A percentile compares a stretch with the other conserved stretches of the same genome.
These are phyloP conservation scores for Stachybotrys elegans DNA, from an alignment of 2,329 filamentous ascomycete species.

Conservation along the genomic window DNA sequence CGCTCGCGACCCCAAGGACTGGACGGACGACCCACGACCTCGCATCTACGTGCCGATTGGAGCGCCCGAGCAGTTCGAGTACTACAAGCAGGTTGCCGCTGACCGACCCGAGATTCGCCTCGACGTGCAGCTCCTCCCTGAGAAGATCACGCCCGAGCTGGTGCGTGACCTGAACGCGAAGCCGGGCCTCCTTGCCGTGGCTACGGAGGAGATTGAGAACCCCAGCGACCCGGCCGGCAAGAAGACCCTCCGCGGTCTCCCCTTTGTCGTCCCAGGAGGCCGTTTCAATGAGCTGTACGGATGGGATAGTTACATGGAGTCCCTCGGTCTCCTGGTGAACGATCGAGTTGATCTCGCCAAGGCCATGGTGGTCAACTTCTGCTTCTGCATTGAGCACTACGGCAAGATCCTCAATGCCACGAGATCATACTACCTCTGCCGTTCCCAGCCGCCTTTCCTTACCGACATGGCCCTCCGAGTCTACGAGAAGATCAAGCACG, in stretches of 20 bases:
- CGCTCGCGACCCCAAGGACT: conserved; percentile 88
- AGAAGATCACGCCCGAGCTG: conserved; percentile 73
- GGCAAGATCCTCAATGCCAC: conserved; percentile 98
- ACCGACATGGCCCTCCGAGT: conserved; percentile 96
- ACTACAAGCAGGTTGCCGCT: conserved; percentile 76
- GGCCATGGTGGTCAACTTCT: conserved; percentile 93
- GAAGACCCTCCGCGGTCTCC: conserved; percentile 71
- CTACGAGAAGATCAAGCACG: conserved; percentile 87
- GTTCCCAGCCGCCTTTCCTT: conserved; percentile 93
- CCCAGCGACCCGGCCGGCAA: conserved; percentile 55
- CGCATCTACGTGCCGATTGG: conserved; percentile 86
- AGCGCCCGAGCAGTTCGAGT: conserved; percentile 81
- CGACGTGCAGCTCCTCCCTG: conserved; percentile 76
- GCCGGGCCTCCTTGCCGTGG: conserved; percentile 84
- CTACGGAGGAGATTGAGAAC: conserved; percentile 73
- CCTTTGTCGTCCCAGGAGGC: conserved; percentile 95
- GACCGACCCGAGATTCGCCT: conserved; percentile 78
- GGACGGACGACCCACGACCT: conserved; percentile 83
- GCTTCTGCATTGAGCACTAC: conserved; percentile 97
- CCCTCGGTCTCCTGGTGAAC: conserved; percentile 80
- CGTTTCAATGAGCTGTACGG: conserved; percentile 98
- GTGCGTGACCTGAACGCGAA: conserved; percentile 80
- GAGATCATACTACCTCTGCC: conserved; percentile 87
- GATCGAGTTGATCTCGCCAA: conserved; percentile 84
- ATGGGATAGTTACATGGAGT: conserved; percentile 99